Evolutionary conservation across 257 asterid genomes (phyloP).

Genomic region (Solanum piurae): DNA sequence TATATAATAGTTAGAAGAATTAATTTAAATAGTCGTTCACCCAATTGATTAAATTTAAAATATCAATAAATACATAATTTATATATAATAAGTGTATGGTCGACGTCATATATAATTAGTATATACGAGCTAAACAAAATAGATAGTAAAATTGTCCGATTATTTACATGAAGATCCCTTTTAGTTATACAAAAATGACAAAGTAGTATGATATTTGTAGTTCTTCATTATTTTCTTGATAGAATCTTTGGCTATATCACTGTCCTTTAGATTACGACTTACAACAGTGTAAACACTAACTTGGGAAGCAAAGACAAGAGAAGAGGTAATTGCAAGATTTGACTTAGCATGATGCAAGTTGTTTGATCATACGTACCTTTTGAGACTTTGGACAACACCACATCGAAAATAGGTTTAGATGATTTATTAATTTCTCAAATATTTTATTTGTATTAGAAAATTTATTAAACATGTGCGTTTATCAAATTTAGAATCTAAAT

Average conservation of each 20-base stretch:
- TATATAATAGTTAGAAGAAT: background rate
- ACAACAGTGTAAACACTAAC: background rate
- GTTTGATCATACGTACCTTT: background rate
- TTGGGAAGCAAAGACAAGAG: background rate
- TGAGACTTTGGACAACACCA: background rate
- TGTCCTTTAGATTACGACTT: background rate
- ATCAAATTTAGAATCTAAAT: background rate
- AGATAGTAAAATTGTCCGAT: too few relatives aligned
- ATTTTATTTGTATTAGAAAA: background rate
- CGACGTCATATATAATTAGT: too few relatives aligned
- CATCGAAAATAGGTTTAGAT: rapidly evolving
- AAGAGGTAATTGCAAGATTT: background rate
- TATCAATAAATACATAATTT: too few relatives aligned
- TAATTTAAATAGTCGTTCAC: too few relatives aligned
- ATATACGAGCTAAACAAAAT: background rate
- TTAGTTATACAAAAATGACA: background rate
- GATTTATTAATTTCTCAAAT: background rate
- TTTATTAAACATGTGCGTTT: background rate
- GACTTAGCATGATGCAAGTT: background rate
- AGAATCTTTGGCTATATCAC: background rate
- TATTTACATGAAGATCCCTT: background rate
- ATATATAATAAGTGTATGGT: background rate
- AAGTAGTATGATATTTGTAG: background rate
- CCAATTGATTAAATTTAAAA: background rate
- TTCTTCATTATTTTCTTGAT: too few relatives aligned